phyloP scores from a whole-genome alignment of 768 basidiomycete species.

The Artomyces pyxidatus region DNA sequence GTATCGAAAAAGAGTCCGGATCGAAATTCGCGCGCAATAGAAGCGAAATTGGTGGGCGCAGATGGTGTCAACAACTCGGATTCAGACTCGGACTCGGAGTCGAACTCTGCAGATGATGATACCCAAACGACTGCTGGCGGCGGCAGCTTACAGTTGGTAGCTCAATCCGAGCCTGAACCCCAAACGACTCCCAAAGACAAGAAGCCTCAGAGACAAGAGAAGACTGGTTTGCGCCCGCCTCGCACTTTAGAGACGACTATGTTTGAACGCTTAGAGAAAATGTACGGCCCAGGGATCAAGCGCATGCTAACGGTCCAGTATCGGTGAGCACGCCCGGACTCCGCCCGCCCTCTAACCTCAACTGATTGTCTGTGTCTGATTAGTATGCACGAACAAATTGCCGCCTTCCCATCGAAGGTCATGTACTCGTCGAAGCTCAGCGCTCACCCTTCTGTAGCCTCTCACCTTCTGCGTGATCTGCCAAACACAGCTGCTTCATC shows the following conservation, averaged over 20 bases:
- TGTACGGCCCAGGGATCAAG: conserved; percentile 81
- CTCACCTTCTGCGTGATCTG: conserved; percentile 65
- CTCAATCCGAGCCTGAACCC: not conserved
- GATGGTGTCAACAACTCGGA: too few relatives aligned
- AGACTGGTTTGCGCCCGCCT: conserved; percentile 41
- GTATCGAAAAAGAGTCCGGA: not conserved
- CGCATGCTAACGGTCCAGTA: conserved; percentile 88
- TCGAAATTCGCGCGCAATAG: too few relatives aligned
- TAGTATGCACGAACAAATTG: conserved; percentile 87
- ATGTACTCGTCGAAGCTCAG: conserved; percentile 68
- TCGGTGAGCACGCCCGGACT: conserved; percentile 39
- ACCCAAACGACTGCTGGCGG: too few relatives aligned
- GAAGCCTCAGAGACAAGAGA: not conserved
- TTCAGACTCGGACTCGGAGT: not conserved
- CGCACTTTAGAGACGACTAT: conserved; percentile 79
- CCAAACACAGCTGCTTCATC: conserved; percentile 40
- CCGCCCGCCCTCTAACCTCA: too few relatives aligned
- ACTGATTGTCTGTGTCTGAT: not conserved
- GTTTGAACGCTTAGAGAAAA: conserved; percentile 84
- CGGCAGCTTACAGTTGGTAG: not conserved
- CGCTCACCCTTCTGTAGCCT: conserved; percentile 63
- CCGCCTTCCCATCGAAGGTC: conserved; percentile 74
- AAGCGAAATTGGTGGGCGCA: too few relatives aligned
- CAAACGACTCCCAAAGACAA: not conserved
- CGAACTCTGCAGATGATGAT: not conserved